Base-by-base conservation (phyloP, 306 rosid species). In the Senna siamea region DNA sequence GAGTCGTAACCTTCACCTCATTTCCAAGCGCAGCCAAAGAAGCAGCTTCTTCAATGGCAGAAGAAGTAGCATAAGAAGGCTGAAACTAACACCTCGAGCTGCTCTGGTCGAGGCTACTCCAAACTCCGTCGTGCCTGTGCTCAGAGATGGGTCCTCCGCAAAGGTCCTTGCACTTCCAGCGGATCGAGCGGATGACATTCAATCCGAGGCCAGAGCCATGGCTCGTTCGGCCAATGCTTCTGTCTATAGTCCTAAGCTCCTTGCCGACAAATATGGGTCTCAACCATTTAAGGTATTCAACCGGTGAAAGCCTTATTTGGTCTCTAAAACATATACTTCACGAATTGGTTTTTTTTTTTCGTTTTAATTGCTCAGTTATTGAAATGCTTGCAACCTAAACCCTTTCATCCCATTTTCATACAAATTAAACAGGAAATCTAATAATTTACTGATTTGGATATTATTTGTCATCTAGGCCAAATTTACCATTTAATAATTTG, bases 161-260 rank as follows among this genome's bases (percentile, higher is more conserved):
- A 69, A 41, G 81, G 81, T 78, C 15, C 34, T 78, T 20, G 55
- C 78, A 38, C 44, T 80, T 20, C 78, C 80, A 34, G 80, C 22
- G 22, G 72, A 82, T 53, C 92, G 94, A 37, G 82, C 96, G 12
- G 81, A 82, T 47, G 96, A 90, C 40, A 20, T 92, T 20, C 91
- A 87, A 80, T 93, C 98, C 0, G 98, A 92, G 83, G 78, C 83
- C 2, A 79, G 89, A 73, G 98, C 98, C 69, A 74, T 92, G 89
- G 23, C 78, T 11, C 98, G 98, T 69, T 90, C 96, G 7, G 69
- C 50, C 14, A 69, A 81, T 74, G 91, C 92, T 41, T 80, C 96
- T 63, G 56, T 92, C 54, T 92, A 92, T 75, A 81, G 76, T 44
- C 87, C 98, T 9, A 66, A 88, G 28, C 81, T 92, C 18, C 55